A percentile compares a stretch with the other conserved stretches of the same genome.
Conservation (phyloP, 495 filamentous ascomycete genomes). For the Hyaloscypha finlandica region DNA sequence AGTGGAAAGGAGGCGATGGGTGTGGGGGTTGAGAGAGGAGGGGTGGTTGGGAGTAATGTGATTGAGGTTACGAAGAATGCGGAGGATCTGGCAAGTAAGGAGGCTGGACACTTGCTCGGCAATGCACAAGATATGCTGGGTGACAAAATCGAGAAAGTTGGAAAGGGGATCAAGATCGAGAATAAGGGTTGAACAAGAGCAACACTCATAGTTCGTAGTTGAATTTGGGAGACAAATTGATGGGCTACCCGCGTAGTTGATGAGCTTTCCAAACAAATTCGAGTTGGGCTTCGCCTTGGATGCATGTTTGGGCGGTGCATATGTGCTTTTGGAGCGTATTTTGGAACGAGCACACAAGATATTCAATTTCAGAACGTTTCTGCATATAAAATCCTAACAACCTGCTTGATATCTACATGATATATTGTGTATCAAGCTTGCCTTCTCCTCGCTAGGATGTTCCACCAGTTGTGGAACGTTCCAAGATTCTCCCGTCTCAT, state of each 20-base stretch:
- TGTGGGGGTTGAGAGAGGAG: slow-evolving; percentile 13
- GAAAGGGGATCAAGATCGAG: slow-evolving; percentile 25
- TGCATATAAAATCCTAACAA: too few relatives aligned
- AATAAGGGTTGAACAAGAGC: background rate
- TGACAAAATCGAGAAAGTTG: slow-evolving; percentile 18
- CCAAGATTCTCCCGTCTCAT: too few relatives aligned
- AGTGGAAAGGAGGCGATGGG: slow-evolving; percentile 17
- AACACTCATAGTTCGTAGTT: background rate
- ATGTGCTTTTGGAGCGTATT: too few relatives aligned
- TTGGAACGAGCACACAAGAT: too few relatives aligned
- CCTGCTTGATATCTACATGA: too few relatives aligned
- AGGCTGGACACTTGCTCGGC: slow-evolving; percentile 25
- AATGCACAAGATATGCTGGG: slow-evolving; percentile 28
- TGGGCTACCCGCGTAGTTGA: background rate
- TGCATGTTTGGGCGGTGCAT: too few relatives aligned
- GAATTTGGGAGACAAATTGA: background rate
- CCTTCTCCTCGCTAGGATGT: too few relatives aligned
- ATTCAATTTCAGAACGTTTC: too few relatives aligned
- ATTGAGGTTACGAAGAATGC: slow-evolving; percentile 16
- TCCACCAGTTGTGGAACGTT: too few relatives aligned
- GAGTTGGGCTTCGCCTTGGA: too few relatives aligned
- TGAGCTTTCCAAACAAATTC: background rate
- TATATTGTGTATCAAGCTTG: too few relatives aligned
- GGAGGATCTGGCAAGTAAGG: slow-evolving; percentile 16
- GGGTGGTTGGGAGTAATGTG: slow-evolving; percentile 20